These are phyloP conservation scores for Auricularia sp. DNA, from an alignment of 768 basidiomycete species.

Conservation along the genomic window DNA sequence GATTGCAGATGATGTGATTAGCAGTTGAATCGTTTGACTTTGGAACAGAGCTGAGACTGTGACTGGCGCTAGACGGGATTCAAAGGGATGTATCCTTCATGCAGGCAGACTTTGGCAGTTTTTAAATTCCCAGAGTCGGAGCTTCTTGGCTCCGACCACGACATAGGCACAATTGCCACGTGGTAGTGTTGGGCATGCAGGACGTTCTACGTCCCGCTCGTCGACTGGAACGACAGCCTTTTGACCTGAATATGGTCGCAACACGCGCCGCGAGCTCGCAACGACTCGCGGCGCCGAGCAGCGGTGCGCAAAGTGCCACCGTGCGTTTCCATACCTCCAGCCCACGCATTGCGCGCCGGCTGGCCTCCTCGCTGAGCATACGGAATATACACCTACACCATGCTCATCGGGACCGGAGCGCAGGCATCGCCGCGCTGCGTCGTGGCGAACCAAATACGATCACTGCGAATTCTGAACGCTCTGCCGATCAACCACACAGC, in stretches of 20 bases:
- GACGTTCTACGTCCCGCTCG: not conserved
- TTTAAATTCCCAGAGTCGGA: not conserved
- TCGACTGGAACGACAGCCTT: not conserved
- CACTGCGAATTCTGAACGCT: not conserved
- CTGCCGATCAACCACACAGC: too few species aligned
- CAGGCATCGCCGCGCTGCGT: not conserved
- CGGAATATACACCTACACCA: too few species aligned
- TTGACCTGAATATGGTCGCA: not conserved
- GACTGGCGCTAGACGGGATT: too few species aligned
- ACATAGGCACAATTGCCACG: not conserved
- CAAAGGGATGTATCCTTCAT: too few species aligned
- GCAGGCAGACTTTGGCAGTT: too few species aligned
- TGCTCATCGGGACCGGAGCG: not conserved
- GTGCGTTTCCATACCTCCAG: not conserved
- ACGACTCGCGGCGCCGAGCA: not conserved
- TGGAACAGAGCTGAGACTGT: too few species aligned
- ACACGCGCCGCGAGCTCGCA: not conserved
- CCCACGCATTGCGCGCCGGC: too few species aligned
- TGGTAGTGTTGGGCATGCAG: not conserved
- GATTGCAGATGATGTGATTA: too few species aligned
- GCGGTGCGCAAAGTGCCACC: not conserved
- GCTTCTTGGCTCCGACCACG: not conserved
- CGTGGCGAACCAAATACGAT: not conserved
- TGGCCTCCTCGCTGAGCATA: too few species aligned
- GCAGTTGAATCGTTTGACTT: too few species aligned